phyloP scores from a whole-genome alignment of 2,329 filamentous ascomycete genomes.

The Gliomastix tumulicola region DNA sequence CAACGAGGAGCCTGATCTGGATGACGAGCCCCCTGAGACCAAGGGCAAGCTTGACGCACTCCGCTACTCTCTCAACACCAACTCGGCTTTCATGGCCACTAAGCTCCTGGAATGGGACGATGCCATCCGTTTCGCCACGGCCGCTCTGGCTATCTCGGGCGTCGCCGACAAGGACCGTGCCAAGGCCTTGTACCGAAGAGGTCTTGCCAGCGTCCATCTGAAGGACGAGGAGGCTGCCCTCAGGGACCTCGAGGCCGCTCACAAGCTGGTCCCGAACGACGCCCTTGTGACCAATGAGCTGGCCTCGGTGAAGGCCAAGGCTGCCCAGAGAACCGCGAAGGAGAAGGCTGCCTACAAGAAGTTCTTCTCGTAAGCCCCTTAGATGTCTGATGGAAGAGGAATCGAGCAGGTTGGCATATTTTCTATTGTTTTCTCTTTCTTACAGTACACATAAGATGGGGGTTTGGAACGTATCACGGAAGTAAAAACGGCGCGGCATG shows the following conservation, averaged over 20 bases:
- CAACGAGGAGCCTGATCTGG: slow-evolving; percentile 72
- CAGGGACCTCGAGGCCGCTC: slow-evolving; percentile 67
- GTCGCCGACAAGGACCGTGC: slow-evolving; percentile 72
- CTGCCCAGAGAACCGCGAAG: slow-evolving; percentile 69
- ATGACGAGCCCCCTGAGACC: slow-evolving; percentile 63
- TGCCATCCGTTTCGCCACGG: slow-evolving; percentile 60
- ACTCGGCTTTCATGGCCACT: slow-evolving; percentile 77
- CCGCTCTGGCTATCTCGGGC: slow-evolving; percentile 62
- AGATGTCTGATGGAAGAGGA: too few relatives aligned
- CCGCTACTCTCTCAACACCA: slow-evolving; percentile 82
- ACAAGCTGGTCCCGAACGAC: slow-evolving; percentile 68
- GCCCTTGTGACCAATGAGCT: slow-evolving; percentile 70
- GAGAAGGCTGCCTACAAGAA: slow-evolving; percentile 91
- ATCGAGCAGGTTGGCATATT: too few relatives aligned
- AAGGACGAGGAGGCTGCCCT: slow-evolving; percentile 83
- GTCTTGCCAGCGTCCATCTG: slow-evolving; percentile 62
- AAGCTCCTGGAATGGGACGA: slow-evolving; percentile 71
- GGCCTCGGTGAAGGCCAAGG: slow-evolving; percentile 67
- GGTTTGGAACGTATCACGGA: too few relatives aligned
- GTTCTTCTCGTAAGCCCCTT: slow-evolving; percentile 71
- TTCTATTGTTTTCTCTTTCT: background rate
- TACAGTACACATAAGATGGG: too few relatives aligned
- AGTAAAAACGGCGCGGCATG: too few relatives aligned
- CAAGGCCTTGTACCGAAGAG: slow-evolving; percentile 84
- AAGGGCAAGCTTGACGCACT: slow-evolving; percentile 63